Evolutionary conservation across 208 protist genomes (phyloP).

Genomic region (Crithidia mellificae): DNA sequence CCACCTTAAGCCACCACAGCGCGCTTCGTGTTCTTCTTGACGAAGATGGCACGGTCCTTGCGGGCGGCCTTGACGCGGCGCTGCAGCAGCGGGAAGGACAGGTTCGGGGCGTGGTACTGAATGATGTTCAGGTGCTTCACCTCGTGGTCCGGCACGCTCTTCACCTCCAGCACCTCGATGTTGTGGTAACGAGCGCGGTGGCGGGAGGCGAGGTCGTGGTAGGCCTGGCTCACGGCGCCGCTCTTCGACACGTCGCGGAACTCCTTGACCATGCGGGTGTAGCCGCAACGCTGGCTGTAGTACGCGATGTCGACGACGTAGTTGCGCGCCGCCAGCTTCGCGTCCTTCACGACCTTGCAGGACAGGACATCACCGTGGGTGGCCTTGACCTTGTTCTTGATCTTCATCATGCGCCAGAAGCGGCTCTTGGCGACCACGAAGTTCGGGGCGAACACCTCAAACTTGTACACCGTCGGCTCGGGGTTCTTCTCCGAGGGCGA

Average conservation of each 20-base stretch:
- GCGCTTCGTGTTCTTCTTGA: slow-evolving; percentile 86
- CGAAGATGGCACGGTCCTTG: slow-evolving; percentile 83
- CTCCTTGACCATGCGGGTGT: slow-evolving; percentile 99
- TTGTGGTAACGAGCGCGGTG: slow-evolving; percentile 94
- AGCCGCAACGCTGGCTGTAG: slow-evolving; percentile 98
- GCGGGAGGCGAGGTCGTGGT: slow-evolving; percentile 97
- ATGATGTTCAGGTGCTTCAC: slow-evolving; percentile 78
- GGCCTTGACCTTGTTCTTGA: slow-evolving; percentile 98
- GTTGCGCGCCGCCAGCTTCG: slow-evolving; percentile 97
- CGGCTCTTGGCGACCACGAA: slow-evolving; percentile 97
- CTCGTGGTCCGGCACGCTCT: slow-evolving; percentile 87
- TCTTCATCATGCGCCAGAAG: slow-evolving; percentile 99
- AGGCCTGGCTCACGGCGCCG: slow-evolving; percentile 97
- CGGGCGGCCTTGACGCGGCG: slow-evolving; percentile 73
- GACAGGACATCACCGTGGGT: slow-evolving; percentile 96
- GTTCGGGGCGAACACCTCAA: slow-evolving; percentile 98
- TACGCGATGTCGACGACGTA: slow-evolving; percentile 98
- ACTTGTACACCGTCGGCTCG: slow-evolving; percentile 97
- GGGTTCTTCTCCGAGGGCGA: slow-evolving; percentile 91
- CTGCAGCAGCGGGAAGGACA: slow-evolving; percentile 97
- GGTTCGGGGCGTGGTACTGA: slow-evolving; percentile 92
- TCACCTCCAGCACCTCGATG: slow-evolving; percentile 97
- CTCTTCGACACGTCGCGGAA: slow-evolving; percentile 96
- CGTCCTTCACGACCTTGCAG: slow-evolving; percentile 95
- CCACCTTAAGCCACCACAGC: slow-evolving; percentile 66